Evolutionary conservation across 176 grass and related monocot species (phyloP).

Genomic region (Rhipidocladum racemiflorum): DNA sequence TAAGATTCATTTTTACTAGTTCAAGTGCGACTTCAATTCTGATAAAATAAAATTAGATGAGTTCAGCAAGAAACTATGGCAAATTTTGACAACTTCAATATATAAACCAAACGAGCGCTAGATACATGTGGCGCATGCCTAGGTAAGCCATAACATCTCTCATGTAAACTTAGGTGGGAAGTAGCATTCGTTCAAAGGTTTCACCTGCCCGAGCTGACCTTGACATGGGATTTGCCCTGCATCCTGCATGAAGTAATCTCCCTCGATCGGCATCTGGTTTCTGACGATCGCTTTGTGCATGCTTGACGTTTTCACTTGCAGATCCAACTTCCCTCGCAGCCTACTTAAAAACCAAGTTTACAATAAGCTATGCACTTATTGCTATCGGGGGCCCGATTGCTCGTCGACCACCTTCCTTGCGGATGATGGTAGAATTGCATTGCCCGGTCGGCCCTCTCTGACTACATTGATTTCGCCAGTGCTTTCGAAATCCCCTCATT

Average conservation of each 20-base stretch:
- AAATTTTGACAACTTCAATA: no score
- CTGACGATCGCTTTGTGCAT: neutral
- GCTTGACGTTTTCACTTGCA: neutral
- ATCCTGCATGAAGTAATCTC: neutral
- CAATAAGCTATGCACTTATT: neutral
- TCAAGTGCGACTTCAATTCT: no score
- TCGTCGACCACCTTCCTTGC: neutral
- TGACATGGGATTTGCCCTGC: neutral
- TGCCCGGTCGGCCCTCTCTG: neutral
- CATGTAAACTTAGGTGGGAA: neutral
- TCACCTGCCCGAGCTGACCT: neutral
- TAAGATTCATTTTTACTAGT: no score
- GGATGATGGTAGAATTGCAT: neutral
- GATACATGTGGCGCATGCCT: neutral
- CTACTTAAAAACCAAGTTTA: neutral
- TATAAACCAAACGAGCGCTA: no score
- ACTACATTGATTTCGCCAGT: conserved; percentile 2
- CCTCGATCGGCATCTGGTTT: neutral
- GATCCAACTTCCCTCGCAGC: neutral
- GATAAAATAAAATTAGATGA: no score
- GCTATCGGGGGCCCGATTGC: neutral
- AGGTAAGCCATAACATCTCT: neutral
- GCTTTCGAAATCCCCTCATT: neutral
- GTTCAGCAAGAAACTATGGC: no score
- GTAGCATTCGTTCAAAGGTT: neutral